Evolutionary conservation across 441 rosid genomes (phyloP).

Genomic region (Lepidium campestre): DNA sequence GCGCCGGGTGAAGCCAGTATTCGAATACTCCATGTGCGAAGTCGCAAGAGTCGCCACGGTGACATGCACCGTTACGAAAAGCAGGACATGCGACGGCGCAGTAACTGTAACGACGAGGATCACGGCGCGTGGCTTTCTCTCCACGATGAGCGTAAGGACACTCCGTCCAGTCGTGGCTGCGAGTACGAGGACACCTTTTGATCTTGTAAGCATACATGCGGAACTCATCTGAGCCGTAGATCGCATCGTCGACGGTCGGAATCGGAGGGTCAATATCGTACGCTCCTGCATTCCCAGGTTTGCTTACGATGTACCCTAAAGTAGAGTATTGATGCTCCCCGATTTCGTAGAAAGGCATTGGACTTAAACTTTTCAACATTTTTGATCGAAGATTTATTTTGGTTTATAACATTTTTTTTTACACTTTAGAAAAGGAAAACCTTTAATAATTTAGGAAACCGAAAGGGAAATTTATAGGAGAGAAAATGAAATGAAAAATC

Average conservation of each 20-base stretch:
- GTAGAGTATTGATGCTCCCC: constrained; percentile 29
- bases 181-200: constrained; percentile 56
- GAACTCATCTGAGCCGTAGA: constrained; percentile 69
- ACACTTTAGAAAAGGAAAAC: neutral
- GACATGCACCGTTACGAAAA: constrained; percentile 57
- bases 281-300: constrained; percentile 8
- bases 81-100: constrained; percentile 60
- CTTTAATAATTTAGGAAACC: neutral
- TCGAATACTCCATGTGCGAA: constrained; percentile 85
- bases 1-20: constrained; percentile 83
- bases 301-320: constrained; percentile 21
- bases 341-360: constrained; percentile 21
- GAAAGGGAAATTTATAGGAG: constrained; percentile 23
- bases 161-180: constrained; percentile 86
- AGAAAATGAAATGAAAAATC: neutral
- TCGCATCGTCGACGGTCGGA: constrained; percentile 31
- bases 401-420: neutral
- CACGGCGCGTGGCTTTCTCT: constrained; percentile 89
- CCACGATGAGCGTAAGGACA: constrained; percentile 85
- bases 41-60: constrained; percentile 59
- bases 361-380: constrained; percentile 19
- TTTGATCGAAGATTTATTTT: neutral
- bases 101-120: constrained; percentile 61
- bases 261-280: constrained; percentile 20
- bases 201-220: constrained; percentile 86